Evolutionary conservation across 768 basidiomycete species (phyloP).

Genomic region (Boletales sp.): DNA sequence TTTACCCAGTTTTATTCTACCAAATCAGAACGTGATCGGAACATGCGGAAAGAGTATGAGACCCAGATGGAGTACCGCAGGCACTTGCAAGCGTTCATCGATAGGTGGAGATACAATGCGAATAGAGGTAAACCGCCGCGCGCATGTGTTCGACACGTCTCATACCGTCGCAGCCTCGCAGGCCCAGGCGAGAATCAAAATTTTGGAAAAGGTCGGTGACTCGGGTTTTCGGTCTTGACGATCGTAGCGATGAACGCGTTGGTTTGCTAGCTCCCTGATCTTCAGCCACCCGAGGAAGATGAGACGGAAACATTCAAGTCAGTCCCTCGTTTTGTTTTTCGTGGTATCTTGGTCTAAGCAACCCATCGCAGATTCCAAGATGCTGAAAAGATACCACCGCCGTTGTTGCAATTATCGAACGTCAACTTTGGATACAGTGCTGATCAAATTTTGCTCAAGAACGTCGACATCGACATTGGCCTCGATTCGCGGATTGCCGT

Average conservation of each 20-base stretch:
- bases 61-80: conserved; percentile 93
- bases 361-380: conserved; percentile 71
- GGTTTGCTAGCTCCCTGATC: conserved; percentile 70
- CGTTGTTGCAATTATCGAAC: conserved; percentile 87
- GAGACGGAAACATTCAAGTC: conserved; percentile 93
- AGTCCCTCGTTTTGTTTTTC: not conserved
- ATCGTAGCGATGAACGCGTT: not conserved
- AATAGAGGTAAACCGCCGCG: conserved; percentile 63
- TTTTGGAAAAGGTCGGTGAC: conserved; percentile 60
- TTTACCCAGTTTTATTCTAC: conserved; percentile 99
- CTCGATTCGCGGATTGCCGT: conserved; percentile 94
- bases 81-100: conserved; percentile 96
- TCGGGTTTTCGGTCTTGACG: too few species aligned
- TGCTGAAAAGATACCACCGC: conserved; percentile 96
- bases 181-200: conserved; percentile 77
- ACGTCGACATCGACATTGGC: conserved; percentile 85
- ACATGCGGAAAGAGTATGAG: conserved; percentile 92
- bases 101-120: conserved; percentile 97
- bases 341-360: not conserved
- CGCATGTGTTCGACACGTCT: not conserved
- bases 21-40: conserved; percentile 90
- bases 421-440: conserved; percentile 84
- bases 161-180: conserved; percentile 62
- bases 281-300: conserved; percentile 89
- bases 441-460: conserved; percentile 73